Evolutionary conservation across 2,329 filamentous ascomycete species (phyloP), one percentile per base, ranked within the genome.

Genomic region (Ciborinia camelliae): DNA sequence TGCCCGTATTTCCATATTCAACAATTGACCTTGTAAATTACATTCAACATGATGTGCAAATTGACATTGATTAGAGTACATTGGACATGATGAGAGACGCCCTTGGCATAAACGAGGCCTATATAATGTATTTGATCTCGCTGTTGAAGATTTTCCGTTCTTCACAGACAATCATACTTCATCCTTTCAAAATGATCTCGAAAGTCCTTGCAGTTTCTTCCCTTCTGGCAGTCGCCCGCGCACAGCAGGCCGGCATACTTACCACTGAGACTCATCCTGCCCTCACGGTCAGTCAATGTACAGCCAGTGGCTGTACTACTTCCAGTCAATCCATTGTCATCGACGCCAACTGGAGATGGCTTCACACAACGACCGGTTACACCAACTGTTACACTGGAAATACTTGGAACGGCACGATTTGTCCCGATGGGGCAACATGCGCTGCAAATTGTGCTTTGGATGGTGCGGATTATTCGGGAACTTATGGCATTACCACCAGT

Each of bases 281-380:
- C 64, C 77, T 86, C 73, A 80, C 77, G 58, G 83, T 81, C 77
- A 77, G 81, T 71, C 76, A 79, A 68, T 86, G 83, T 73, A 79
- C 81, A 43, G 72, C 74, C 26, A 75, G 74, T 51, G 79, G 81
- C 62, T 86, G 84, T 74, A 79, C 78, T 3, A 78, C 76, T 39
- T 77, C 81, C 65, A 75, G 76, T 63, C 80, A 79, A 43, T 80
- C 80, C 47, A 78, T 86, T 65, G 80, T 81, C 47, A 74, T 86
- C 69, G 83, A 86, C 68, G 71, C 82, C 68, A 86, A 86, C 77
- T 86, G 83, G 83, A 81, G 83, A 69, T 86, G 84, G 84, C 75
- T 84, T 63, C 82, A 86, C 74, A 75, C 76, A 41, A 78, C 75
- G 48, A 70, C 68, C 23, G 79, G 79, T 51, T 81, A 78, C 35